phyloP scores from a whole-genome alignment of 768 basidiomycete species.

The Suillus fuscotomentosus region DNA sequence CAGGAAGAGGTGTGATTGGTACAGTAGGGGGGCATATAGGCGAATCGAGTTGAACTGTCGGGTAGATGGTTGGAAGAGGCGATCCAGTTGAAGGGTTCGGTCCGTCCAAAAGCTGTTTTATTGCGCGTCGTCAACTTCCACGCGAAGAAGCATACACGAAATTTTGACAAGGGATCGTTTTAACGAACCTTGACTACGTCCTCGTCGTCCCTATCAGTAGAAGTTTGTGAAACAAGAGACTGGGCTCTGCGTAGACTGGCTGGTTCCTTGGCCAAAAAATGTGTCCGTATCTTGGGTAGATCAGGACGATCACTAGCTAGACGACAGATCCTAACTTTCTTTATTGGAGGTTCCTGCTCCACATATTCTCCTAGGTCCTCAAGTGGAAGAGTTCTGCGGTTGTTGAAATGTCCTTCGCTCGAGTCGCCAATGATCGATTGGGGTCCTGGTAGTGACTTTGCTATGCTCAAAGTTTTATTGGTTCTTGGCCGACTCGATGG shows the following conservation, averaged over 20 bases:
- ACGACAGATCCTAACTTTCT: slow-evolving; percentile 19
- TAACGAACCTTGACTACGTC: slow-evolving; percentile 12
- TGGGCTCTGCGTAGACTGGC: slow-evolving; percentile 42
- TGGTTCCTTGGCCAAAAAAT: slow-evolving; percentile 29
- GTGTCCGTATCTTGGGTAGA: background rate
- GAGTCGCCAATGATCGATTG: background rate
- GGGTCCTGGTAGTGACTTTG: background rate
- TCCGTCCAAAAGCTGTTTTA: slow-evolving; percentile 7
- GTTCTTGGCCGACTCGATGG: background rate
- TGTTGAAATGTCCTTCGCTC: background rate
- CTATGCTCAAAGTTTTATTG: background rate
- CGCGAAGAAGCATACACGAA: background rate
- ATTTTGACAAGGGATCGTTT: background rate
- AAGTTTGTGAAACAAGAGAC: slow-evolving; percentile 34
- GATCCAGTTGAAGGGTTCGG: slow-evolving; percentile 8
- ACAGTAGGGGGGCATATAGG: slow-evolving; percentile 17
- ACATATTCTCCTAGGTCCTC: background rate
- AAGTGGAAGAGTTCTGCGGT: background rate
- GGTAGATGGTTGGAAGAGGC: slow-evolving; percentile 1
- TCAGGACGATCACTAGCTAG: background rate
- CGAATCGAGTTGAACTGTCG: background rate
- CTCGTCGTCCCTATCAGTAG: slow-evolving; percentile 15
- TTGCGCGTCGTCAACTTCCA: slow-evolving; percentile 6
- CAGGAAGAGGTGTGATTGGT: slow-evolving; percentile 26
- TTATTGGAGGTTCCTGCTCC: slow-evolving; percentile 4